These are phyloP conservation scores for Brassica hybrid DNA, from an alignment of 441 rosid species.

Conservation along the genomic window DNA sequence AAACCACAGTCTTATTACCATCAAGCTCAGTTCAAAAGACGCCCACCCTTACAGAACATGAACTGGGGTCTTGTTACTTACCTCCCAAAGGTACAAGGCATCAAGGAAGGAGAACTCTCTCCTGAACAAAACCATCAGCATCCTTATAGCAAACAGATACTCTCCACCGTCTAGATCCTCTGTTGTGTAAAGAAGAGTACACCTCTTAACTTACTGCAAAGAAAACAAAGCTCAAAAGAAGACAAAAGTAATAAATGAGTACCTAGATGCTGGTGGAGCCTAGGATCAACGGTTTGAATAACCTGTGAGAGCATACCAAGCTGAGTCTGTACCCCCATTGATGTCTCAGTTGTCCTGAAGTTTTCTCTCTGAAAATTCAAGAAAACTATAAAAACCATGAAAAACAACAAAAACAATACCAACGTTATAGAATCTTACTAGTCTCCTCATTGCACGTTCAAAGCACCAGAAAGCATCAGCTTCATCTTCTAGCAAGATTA, in stretches of 20 bases:
- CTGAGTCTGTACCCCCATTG: slow-evolving; percentile 94
- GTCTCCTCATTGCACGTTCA: slow-evolving; percentile 89
- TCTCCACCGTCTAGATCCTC: slow-evolving; percentile 94
- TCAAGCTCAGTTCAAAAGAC: slow-evolving; percentile 26
- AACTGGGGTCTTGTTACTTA: slow-evolving; percentile 60
- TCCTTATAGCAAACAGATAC: slow-evolving; percentile 85
- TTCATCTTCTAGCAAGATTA: slow-evolving; percentile 84
- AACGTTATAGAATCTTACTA: slow-evolving; percentile 52
- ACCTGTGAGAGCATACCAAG: slow-evolving; percentile 79
- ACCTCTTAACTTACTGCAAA: slow-evolving; percentile 5
- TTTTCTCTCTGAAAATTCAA: slow-evolving; percentile 77
- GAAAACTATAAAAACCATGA: slow-evolving; percentile 24
- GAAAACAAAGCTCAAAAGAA: slow-evolving; percentile 1
- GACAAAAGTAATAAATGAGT: slow-evolving; percentile 15
- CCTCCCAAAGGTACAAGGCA: slow-evolving; percentile 96
- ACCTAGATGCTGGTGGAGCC: slow-evolving; percentile 97
- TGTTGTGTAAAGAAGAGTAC: slow-evolving; percentile 35
- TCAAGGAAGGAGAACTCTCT: slow-evolving; percentile 67
- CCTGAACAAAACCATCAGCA: slow-evolving; percentile 97
- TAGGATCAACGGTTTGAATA: slow-evolving; percentile 83
- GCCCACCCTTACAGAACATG: neutral
- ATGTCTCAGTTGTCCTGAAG: slow-evolving; percentile 67
- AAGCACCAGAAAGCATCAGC: slow-evolving; percentile 99
- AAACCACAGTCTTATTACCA: slow-evolving; percentile 44
- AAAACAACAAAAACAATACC: slow-evolving; percentile 3